Evolutionary conservation across 495 filamentous ascomycete genomes (phyloP).

Genomic region (Penicillium daleae): DNA sequence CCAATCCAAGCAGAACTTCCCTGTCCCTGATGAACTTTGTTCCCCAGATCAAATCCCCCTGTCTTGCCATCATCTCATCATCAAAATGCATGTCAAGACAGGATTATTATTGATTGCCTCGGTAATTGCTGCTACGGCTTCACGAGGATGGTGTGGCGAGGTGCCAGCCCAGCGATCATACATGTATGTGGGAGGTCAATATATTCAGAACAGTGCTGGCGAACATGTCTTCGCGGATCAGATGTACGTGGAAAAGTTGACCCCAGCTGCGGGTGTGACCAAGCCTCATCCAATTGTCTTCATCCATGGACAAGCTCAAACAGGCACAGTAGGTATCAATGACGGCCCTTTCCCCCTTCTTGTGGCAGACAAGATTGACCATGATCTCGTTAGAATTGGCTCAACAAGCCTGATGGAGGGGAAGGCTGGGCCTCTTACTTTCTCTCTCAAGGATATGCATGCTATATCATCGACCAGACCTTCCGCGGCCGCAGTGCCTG

Average conservation of each 20-base stretch:
- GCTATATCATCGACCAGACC: conserved; percentile 52
- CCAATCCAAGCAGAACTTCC: not conserved
- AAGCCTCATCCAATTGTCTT: conserved; percentile 53
- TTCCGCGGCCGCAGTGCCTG: conserved; percentile 47
- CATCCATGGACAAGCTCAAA: conserved; percentile 56
- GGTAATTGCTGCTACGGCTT: conserved; percentile 12
- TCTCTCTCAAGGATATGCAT: conserved; percentile 45
- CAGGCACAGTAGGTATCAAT: conserved; percentile 48
- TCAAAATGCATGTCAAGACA: conserved; percentile 15
- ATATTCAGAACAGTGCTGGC: conserved; percentile 36
- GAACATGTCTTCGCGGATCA: conserved; percentile 48
- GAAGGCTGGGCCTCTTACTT: conserved; percentile 54
- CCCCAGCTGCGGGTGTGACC: conserved; percentile 29
- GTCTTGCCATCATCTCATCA: not conserved
- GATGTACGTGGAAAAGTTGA: conserved; percentile 62
- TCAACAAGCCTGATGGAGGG: conserved; percentile 52
- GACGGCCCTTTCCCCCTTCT: not conserved
- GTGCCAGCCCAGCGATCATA: conserved; percentile 34
- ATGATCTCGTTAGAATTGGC: conserved; percentile 38
- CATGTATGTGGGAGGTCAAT: conserved; percentile 56
- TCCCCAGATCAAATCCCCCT: not conserved
- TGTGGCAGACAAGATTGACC: conserved; percentile 4
- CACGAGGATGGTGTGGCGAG: conserved; percentile 7
- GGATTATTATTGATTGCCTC: conserved; percentile 8
- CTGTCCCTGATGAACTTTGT: not conserved